Conservation (phyloP, 208 protist species). For the Leishmania tarentolae region DNA sequence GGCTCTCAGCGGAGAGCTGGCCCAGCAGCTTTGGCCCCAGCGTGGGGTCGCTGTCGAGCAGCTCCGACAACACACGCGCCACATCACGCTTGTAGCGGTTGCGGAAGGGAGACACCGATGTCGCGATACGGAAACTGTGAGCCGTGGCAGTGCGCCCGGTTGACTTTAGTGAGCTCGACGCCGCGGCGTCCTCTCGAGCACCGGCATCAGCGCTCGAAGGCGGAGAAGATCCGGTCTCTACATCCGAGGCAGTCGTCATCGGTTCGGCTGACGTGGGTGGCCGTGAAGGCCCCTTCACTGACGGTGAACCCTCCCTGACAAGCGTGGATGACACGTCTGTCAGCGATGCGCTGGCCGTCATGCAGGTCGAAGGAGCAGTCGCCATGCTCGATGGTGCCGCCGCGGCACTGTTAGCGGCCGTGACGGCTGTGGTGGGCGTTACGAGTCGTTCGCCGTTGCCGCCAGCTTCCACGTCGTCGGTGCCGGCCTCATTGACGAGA, state of each 20-base stretch:
- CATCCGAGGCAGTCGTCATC: background rate
- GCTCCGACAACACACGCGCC: conserved; percentile 36
- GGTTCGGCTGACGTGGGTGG: background rate
- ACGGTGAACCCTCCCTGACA: background rate
- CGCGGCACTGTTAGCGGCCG: background rate
- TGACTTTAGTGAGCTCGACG: background rate
- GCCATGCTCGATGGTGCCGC: background rate
- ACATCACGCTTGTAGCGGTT: conserved; percentile 62
- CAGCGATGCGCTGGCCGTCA: background rate
- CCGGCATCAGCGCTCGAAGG: background rate
- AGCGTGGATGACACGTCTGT: background rate
- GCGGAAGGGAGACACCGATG: conserved; percentile 36
- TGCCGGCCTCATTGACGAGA: conserved; percentile 25
- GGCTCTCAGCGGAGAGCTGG: conserved; percentile 69
- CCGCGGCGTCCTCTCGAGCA: background rate
- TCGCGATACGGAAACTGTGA: conserved; percentile 14
- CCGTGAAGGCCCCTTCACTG: background rate
- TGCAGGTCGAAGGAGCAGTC: background rate
- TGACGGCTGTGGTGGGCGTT: background rate
- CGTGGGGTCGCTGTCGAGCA: conserved; percentile 58
- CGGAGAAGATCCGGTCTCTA: background rate
- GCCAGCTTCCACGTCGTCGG: background rate
- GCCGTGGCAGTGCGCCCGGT: background rate
- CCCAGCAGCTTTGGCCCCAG: conserved; percentile 50
- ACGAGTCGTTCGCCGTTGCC: background rate